Base-by-base conservation (phyloP, 1,284 basidiomycete species). In the Puccinia coronata region DNA sequence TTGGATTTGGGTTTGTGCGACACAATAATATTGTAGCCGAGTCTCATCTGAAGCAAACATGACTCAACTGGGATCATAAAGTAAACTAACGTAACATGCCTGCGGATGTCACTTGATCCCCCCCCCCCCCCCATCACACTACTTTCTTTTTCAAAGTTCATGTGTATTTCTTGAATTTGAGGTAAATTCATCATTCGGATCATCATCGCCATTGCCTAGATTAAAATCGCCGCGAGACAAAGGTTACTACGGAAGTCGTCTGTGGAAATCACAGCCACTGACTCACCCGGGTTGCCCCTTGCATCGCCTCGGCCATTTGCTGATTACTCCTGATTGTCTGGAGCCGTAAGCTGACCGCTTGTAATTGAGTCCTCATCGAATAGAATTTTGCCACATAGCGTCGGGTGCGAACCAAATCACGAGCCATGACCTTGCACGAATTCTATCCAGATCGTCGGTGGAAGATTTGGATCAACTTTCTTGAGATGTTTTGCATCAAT, bases 271-370 rank as follows among this genome's bases (percentile, higher is more conserved):
- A 59, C 61, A n/a, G 16, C 71, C 69, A 67, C 70, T 87, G 25
- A 84, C 92, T 84, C 86, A 96, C 95, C 84, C 93, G 90, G 43
- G 96, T 97, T 16, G 97, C 97, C 51, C 97, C 97, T 84, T 94
- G 92, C 97, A 99, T 99, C 0, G 97, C 96, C 81, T 96, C 94
- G 0, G 96, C 96, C 97, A 99, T 99, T 88, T 97, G 95, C 87
- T 99, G 95, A 86, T 98, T 98, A 85, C 93, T 96, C 83, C 97
- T 89, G 80, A 99, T 88, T 6, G 96, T 96, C 87, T 99, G 97
- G 89, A 99, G 97, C 82, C 97, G 90, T 82, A 99, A 88, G 23
- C 93, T 92, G 63, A 99, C 95, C 8, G 96, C 97, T 87, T 99
- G 97, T 0, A 99, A 89, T 86, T 99, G 97, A 0, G 97, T 99